A percentile compares a stretch with the other conserved stretches of the same genome.
phyloP scores from a whole-genome alignment of 1,284 basidiomycete species.

The Cerrena zonata region DNA sequence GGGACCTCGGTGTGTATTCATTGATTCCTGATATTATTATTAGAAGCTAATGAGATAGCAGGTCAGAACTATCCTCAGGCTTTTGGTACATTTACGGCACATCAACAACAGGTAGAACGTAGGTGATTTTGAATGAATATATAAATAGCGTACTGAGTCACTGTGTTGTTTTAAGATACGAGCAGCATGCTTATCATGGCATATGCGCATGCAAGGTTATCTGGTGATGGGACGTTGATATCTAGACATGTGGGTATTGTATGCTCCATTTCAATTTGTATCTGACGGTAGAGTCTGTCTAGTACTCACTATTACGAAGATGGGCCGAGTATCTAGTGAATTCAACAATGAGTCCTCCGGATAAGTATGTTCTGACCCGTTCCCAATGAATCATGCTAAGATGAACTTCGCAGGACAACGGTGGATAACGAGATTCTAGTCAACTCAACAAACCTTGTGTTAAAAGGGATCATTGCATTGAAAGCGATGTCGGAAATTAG shows the following conservation, averaged over 20 bases:
- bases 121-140: conserved; percentile 3
- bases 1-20: conserved; percentile 34
- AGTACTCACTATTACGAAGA: conserved; percentile 51
- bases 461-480: conserved; percentile 69
- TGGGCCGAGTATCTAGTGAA: conserved; percentile 62
- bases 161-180: conserved; percentile 25
- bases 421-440: conserved; percentile 30
- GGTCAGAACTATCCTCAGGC: conserved; percentile 22
- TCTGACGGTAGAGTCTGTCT: no score
- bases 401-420: conserved; percentile 26
- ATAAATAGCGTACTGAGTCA: neutral
- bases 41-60: no score
- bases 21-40: no score
- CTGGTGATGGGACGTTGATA: conserved; percentile 49
- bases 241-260: conserved; percentile 44
- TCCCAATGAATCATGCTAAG: conserved; percentile 27
- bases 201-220: conserved; percentile 57
- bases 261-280: neutral
- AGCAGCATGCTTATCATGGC: conserved; percentile 74
- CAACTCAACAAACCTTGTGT: conserved; percentile 69
- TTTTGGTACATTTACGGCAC: conserved; percentile 18
- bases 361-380: conserved; percentile 44
- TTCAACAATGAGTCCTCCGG: conserved; percentile 49
- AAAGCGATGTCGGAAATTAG: conserved; percentile 53
- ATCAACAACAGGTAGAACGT: conserved; percentile 25